Base-by-base conservation (phyloP, 768 basidiomycete species). In the Cystobasidiopsis lactophilus region DNA sequence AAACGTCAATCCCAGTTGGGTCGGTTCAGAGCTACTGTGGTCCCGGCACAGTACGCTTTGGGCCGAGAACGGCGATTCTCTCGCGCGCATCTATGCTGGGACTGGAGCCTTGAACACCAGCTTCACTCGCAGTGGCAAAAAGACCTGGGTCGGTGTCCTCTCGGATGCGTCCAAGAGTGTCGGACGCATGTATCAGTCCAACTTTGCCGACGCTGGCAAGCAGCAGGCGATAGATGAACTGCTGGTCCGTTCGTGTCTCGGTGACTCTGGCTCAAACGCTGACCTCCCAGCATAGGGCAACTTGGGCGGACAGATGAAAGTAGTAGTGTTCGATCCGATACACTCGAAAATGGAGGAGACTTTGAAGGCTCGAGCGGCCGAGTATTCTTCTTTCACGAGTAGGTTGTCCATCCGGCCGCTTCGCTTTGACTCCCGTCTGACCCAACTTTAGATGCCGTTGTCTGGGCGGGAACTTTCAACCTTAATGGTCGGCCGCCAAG, bases 381-480 rank as follows among this genome's bases (percentile, higher is more conserved):
- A 98, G 64, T 98, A 89, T 67, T 89, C 89, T 0, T 75, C 78
- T 1, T 74, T 75, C 16, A 16, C 7, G 33, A 35, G 33, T 35
- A 16, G 9, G 33, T 16, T 7, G 7, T 35, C 16, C 16, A 7
- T 35, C 9, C 33, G 33, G 9, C 7, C 16, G 9, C 16, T 35
- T 35, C 9, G 9, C 33, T 16, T 7, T 7, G 33, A 16, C 16
- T 35, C 9, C 7, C 33, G 33, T 16, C 33, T n/a, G n/a, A n/a
- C n/a, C n/a, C n/a, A n/a, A n/a, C 33, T 5, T 77, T 74, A 52
- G 66, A 72, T n/a, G 77, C 79, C 52, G 75, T 73, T 2, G 72
- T 95, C 37, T 89, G 89, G 62, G 72, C 75, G 31, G 91, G 93
- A 2, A 93, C 89, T 2, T 98, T 86, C 85, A 96, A 98, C 67